Evolutionary conservation across 75 land plant species (phyloP).

Genomic region (Cunninghamia lanceolata): DNA sequence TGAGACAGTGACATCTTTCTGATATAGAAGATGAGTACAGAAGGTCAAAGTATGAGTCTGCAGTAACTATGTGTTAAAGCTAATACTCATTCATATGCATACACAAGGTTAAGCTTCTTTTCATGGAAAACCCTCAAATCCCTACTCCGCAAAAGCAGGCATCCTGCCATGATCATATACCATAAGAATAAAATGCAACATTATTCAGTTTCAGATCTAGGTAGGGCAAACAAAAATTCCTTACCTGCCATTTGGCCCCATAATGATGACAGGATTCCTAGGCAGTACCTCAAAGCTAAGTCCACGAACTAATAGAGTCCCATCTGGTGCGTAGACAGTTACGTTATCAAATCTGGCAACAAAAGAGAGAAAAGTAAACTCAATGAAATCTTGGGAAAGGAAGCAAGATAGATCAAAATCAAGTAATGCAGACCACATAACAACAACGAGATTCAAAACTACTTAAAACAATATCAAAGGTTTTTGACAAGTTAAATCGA

Average conservation of each 20-base stretch:
- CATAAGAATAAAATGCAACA: not conserved
- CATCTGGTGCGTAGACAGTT: slow-evolving; percentile 41
- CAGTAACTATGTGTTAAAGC: not conserved
- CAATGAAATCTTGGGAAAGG: not conserved
- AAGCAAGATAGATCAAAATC: not conserved
- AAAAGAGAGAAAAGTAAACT: slow-evolving; percentile 10
- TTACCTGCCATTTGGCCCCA: slow-evolving; percentile 54
- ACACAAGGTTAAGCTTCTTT: not conserved
- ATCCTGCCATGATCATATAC: not conserved
- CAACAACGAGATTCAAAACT: not conserved
- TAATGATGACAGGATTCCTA: slow-evolving; percentile 37
- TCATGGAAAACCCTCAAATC: not conserved
- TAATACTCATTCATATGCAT: not conserved
- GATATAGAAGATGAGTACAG: no score
- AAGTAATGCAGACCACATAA: not conserved
- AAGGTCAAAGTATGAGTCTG: no score
- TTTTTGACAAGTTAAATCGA: not conserved
- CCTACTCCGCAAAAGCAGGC: not conserved
- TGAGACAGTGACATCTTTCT: no score
- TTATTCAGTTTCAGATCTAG: not conserved
- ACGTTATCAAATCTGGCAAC: slow-evolving; percentile 39
- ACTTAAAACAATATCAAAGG: not conserved
- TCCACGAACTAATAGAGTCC: slow-evolving; percentile 34
- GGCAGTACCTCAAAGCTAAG: slow-evolving; percentile 39
- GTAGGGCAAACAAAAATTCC: not conserved